phyloP scores from a whole-genome alignment of 179 eudicot species.

The Spinacia oleracea region DNA sequence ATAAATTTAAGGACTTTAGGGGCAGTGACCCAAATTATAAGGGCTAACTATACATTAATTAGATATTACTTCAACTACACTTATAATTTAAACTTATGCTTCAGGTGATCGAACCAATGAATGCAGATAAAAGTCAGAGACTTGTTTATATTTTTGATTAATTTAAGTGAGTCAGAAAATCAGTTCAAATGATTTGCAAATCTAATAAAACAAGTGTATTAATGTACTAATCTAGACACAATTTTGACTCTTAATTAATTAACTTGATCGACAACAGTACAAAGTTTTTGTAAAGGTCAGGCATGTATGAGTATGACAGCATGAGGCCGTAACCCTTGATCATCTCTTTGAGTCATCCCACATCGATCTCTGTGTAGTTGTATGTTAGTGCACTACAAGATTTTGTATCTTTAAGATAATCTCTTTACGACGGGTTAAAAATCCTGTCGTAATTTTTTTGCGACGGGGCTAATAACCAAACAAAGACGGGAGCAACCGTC shows the following conservation, averaged over 20 bases:
- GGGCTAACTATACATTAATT: not conserved
- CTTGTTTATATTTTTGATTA: constrained; percentile 1
- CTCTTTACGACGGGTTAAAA: no score
- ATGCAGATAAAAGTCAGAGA: constrained; percentile 17
- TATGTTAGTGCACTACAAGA: no score
- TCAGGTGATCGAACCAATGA: not conserved
- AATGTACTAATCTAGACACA: not conserved
- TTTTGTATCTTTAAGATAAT: no score
- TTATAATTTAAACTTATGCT: not conserved
- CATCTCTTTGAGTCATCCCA: constrained; percentile 20
- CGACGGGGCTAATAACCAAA: no score
- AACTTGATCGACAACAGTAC: not conserved
- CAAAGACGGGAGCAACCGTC: no score
- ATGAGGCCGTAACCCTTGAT: constrained; percentile 7
- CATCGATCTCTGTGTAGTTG: not conserved
- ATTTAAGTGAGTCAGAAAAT: constrained; percentile 12
- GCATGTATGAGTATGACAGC: constrained; percentile 6
- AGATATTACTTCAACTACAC: not conserved
- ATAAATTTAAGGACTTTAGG: constrained; percentile 8
- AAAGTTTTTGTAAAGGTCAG: not conserved
- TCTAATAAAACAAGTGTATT: constrained; percentile 3
- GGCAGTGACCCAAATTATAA: constrained; percentile 21
- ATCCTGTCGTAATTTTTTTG: no score
- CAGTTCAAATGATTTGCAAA: constrained; percentile 11
- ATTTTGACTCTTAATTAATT: not conserved